These are phyloP conservation scores for Pilatotrama ljubarskyi DNA, from an alignment of 768 basidiomycete species.

Conservation along the genomic window DNA sequence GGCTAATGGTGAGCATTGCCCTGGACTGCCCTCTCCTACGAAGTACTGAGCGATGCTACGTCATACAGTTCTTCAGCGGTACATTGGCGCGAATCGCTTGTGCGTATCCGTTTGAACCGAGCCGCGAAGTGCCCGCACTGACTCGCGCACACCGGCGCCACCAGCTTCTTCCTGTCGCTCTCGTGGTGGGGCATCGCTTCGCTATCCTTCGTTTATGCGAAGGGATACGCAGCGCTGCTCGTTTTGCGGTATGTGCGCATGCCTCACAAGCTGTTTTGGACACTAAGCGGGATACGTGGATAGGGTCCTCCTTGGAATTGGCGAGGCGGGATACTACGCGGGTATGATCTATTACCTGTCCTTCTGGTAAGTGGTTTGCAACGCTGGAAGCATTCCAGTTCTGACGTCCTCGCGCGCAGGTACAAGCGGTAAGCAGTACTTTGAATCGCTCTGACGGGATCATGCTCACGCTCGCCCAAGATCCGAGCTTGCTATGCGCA, in stretches of 20 bases:
- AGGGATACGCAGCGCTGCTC: constrained; percentile 50
- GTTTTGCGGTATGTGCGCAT: constrained; percentile 42
- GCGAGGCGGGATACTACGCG: constrained; percentile 60
- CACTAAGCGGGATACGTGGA: too few relatives aligned
- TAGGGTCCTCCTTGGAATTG: constrained; percentile 60
- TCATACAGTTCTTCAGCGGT: constrained; percentile 50
- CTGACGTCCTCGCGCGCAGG: background rate
- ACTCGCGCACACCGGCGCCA: too few relatives aligned
- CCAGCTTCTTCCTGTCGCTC: constrained; percentile 55
- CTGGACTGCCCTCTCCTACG: too few relatives aligned
- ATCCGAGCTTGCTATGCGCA: constrained; percentile 50
- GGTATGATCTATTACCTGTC: constrained; percentile 64
- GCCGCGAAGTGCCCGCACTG: background rate
- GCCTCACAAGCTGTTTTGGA: background rate
- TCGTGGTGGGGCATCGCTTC: constrained; percentile 55
- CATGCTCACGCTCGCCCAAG: background rate
- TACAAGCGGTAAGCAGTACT: constrained; percentile 33
- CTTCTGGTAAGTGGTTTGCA: constrained; percentile 41
- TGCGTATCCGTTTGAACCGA: constrained; percentile 24
- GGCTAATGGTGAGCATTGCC: constrained; percentile 44
- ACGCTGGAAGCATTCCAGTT: too few relatives aligned
- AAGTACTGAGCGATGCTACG: background rate
- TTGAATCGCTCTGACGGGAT: background rate
- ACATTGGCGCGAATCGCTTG: constrained; percentile 61
- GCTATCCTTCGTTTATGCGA: constrained; percentile 54